These are phyloP conservation scores for Fragaria vesca DNA, from an alignment of 306 rosid genomes.

Conservation along the genomic window DNA sequence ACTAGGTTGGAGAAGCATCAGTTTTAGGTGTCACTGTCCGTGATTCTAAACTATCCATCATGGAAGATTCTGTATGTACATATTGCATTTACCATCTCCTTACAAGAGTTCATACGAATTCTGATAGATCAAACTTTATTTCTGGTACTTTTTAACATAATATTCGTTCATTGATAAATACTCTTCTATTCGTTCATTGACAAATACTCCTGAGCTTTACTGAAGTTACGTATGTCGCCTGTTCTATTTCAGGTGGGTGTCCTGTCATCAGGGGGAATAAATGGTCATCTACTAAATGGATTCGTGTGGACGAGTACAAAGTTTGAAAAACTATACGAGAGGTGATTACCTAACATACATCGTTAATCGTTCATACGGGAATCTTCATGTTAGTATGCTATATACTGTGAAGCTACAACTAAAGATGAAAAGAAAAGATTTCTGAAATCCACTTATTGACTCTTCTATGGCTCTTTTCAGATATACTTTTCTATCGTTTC, in stretches of 20 bases:
- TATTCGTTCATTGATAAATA: neutral
- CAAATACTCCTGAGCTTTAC: neutral
- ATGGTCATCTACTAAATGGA: constrained; percentile 98
- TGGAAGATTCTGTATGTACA: neutral
- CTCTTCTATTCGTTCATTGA: neutral
- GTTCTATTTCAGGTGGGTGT: constrained; percentile 81
- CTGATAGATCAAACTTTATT: neutral
- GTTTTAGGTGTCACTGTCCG: neutral
- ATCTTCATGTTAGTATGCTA: neutral
- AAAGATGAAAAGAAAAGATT: neutral
- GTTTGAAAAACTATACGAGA: constrained; percentile 40
- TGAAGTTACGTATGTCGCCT: constrained; percentile 1
- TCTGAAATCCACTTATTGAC: neutral
- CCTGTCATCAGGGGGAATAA: constrained; percentile 93
- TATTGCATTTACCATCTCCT: neutral
- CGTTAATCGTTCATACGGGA: neutral
- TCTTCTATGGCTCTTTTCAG: neutral
- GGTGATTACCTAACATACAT: constrained; percentile 32
- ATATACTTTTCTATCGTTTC: neutral
- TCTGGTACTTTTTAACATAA: neutral
- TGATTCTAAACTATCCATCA: constrained; percentile 15
- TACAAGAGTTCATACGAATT: neutral
- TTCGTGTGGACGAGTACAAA: constrained; percentile 74
- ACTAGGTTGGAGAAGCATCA: neutral
- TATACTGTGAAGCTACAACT: neutral